These are phyloP conservation scores for Furcasterigmium furcatum DNA, from an alignment of 2,329 filamentous ascomycete species.

Conservation along the genomic window DNA sequence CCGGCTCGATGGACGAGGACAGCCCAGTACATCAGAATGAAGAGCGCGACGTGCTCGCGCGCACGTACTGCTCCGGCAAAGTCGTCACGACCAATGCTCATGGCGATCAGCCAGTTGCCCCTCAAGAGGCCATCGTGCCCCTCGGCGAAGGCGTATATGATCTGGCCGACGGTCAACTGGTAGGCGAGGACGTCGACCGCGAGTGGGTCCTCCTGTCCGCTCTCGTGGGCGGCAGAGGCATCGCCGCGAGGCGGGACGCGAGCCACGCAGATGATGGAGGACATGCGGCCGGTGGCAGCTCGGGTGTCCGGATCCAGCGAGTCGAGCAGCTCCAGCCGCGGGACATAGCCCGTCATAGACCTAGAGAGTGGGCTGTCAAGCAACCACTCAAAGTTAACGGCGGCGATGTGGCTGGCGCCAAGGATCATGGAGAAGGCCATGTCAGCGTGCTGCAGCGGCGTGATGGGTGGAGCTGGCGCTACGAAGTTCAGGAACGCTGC, in stretches of 20 bases:
- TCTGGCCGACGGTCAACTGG: conserved; percentile 5
- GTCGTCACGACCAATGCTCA: conserved; percentile 21
- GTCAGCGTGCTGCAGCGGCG: conserved; percentile 3
- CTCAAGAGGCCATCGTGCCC: conserved; percentile 21
- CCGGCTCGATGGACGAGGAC: conserved; percentile 22
- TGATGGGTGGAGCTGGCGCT: not conserved
- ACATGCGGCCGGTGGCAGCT: conserved; percentile 2
- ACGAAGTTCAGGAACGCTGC: conserved; percentile 4
- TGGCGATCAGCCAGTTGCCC: conserved; percentile 26
- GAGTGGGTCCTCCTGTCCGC: conserved; percentile 2
- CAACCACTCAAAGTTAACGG: conserved; percentile 1
- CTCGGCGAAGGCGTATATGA: conserved; percentile 25
- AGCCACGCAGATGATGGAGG: not conserved
- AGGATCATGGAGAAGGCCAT: conserved; percentile 5
- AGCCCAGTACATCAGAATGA: conserved; percentile 33
- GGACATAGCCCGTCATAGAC: not conserved
- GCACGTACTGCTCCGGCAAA: conserved; percentile 24
- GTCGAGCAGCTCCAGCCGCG: conserved; percentile 1
- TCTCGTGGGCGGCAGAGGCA: too few relatives aligned
- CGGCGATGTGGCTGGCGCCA: conserved; percentile 1
- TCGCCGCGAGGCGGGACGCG: not conserved
- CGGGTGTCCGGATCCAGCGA: conserved; percentile 5
- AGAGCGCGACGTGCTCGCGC: conserved; percentile 28
- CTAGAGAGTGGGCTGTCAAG: not conserved
- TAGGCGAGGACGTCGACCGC: conserved; percentile 2